A percentile compares a stretch with the other conserved stretches of the same genome.
phyloP scores from a whole-genome alignment of 169 alveolate genomes.

The Eimeria brunetti region DNA sequence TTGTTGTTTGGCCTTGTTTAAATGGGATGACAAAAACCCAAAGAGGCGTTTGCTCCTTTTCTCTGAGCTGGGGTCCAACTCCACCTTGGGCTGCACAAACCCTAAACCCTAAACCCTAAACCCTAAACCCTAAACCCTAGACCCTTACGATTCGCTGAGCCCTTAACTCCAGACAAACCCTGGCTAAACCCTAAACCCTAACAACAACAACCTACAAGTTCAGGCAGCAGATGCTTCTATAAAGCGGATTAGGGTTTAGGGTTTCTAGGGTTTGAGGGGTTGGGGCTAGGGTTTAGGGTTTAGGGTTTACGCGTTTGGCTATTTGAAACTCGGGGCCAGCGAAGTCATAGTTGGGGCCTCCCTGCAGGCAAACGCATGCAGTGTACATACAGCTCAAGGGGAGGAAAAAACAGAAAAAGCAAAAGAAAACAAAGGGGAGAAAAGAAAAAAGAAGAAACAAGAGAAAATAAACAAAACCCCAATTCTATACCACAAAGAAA shows the following conservation, averaged over 20 bases:
- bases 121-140: neutral
- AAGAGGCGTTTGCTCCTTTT: slow-evolving; percentile 7
- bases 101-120: neutral
- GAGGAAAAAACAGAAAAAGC: too few species aligned
- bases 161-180: too few species aligned
- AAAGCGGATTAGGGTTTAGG: neutral
- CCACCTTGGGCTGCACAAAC: slow-evolving; percentile 34
- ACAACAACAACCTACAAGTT: neutral
- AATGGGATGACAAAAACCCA: slow-evolving; percentile 33
- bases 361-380: slow-evolving; percentile 79
- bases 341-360: neutral
- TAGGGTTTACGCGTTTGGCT: slow-evolving; percentile 58
- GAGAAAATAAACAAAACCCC: too few species aligned
- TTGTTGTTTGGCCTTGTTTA: slow-evolving; percentile 40
- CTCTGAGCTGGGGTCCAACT: neutral
- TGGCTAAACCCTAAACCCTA: too few species aligned
- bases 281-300: neutral
- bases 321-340: slow-evolving; percentile 36
- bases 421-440: too few species aligned
- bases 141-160: neutral
- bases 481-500: too few species aligned
- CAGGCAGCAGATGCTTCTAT: neutral
- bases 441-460: too few species aligned
- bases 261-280: neutral
- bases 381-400: too few species aligned